Evolutionary conservation across 2,329 filamentous ascomycete genomes (phyloP).

Genomic region (Fusarium penzigii): DNA sequence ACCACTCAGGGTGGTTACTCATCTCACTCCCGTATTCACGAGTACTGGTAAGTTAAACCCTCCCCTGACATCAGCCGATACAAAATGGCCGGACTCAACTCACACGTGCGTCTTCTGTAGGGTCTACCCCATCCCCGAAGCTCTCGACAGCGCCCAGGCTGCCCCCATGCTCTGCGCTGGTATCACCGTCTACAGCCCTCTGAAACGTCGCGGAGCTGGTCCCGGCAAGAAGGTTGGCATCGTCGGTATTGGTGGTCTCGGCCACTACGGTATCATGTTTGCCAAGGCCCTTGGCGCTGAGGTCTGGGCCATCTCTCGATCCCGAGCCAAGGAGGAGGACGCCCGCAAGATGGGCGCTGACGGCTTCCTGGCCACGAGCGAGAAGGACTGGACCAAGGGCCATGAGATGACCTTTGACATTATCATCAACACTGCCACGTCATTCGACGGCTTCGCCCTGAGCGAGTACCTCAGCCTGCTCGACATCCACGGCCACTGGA

Average conservation of each 20-base stretch:
- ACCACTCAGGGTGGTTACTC: slow-evolving; percentile 61
- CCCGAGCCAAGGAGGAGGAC: slow-evolving; percentile 61
- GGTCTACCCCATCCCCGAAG: slow-evolving; percentile 75
- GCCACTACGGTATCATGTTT: slow-evolving; percentile 71
- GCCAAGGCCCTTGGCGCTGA: slow-evolving; percentile 67
- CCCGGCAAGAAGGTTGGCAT: slow-evolving; percentile 79
- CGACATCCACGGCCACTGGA: slow-evolving; percentile 79
- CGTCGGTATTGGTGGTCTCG: slow-evolving; percentile 71
- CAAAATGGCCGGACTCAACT: slow-evolving; percentile 5
- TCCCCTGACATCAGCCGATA: not conserved
- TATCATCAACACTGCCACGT: slow-evolving; percentile 74
- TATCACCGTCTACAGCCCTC: slow-evolving; percentile 75
- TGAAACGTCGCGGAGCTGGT: slow-evolving; percentile 73
- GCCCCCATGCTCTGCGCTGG: slow-evolving; percentile 86
- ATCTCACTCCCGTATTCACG: slow-evolving; percentile 37
- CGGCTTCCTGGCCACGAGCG: slow-evolving; percentile 59
- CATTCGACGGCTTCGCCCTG: slow-evolving; percentile 67
- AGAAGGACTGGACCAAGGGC: slow-evolving; percentile 57
- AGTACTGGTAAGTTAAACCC: slow-evolving; percentile 46
- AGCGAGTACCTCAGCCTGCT: slow-evolving; percentile 73
- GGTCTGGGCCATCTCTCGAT: slow-evolving; percentile 62
- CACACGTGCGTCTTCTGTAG: slow-evolving; percentile 29
- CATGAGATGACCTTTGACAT: slow-evolving; percentile 70
- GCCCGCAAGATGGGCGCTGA: slow-evolving; percentile 60
- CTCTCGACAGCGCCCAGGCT: slow-evolving; percentile 60